Base-by-base conservation (phyloP, 805 yeast genomes). In the Suhomyces sp. region DNA sequence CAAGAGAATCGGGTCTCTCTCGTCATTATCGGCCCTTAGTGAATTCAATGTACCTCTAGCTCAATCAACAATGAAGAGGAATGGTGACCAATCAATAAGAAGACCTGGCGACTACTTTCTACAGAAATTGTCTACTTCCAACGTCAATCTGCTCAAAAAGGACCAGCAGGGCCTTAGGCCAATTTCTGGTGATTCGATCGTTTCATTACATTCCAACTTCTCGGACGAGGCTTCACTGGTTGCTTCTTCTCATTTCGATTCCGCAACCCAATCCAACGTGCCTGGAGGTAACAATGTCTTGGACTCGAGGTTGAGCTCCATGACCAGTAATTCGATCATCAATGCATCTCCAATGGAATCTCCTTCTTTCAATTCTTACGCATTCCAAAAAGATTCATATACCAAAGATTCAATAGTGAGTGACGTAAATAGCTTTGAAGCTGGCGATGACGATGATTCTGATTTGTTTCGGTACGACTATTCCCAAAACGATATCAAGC, bases 81-180 rank as follows among this genome's bases (percentile, higher is more conserved):
- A n/a, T n/a, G n/a, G n/a, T n/a, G 13, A 25, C 16, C 27, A 25
- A 25, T 11, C 22, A 8, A 18, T 20, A n/a, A 64, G 62, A 40
- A 45, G 73, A 18, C 73, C 73, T 4, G 63, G 70, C 19, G 72
- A 67, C 37, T 65, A 63, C 47, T 67, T 54, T 38, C 53, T 64
- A 24, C 56, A 54, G 36, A 60, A 58, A 36, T 38, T 65, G 28
- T 51, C 52, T 28, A 48, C 43, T 33, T 52, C 54, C 34, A 35
- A 53, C 6, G 15, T 47, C 5, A 49, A 47, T 36, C 40, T 55
- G 36, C 35, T 15, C n/a, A 12, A 28, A 10, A 22, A 25, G 21
- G 21, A 18, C 20, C 25, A n/a, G 13, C 30, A 19, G 2, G 11
- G 19, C 5, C 8, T 28, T 19, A 35, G 68, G 25, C 68, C 70